phyloP scores from a whole-genome alignment of 495 filamentous ascomycete species.

The Filosporella fistucella region DNA sequence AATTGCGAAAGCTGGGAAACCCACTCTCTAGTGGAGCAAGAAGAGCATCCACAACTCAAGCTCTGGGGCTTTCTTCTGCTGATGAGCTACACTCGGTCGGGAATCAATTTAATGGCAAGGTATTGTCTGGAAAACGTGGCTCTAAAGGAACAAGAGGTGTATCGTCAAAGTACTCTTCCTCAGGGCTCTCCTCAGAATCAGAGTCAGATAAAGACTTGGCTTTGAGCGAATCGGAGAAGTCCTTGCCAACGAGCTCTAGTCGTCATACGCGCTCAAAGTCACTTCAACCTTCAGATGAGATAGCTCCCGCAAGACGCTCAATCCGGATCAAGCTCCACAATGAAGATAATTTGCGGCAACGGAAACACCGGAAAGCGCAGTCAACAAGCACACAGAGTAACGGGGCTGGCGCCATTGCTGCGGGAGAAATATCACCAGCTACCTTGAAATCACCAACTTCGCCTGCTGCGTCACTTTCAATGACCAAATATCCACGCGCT shows the following conservation, averaged over 20 bases:
- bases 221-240: conserved; percentile 19
- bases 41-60: conserved; percentile 30
- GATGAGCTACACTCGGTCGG: conserved; percentile 18
- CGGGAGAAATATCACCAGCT: conserved; percentile 32
- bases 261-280: conserved; percentile 27
- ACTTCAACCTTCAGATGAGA: conserved; percentile 43
- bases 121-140: conserved; percentile 1
- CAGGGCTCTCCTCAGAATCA: conserved; percentile 52
- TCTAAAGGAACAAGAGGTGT: conserved; percentile 17
- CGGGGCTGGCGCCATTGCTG: conserved; percentile 24
- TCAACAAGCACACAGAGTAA: conserved; percentile 32
- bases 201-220: conserved; percentile 47
- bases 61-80: conserved; percentile 28
- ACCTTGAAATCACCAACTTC: conserved; percentile 88
- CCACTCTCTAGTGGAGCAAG: conserved; percentile 27
- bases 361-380: conserved; percentile 52
- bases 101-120: conserved; percentile 3
- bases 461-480: conserved; percentile 57
- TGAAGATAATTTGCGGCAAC: conserved; percentile 64
- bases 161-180: conserved; percentile 56
- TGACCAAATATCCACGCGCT: conserved; percentile 86
- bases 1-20: conserved; percentile 46
- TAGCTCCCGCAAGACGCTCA: conserved; percentile 64
- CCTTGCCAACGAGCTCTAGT: conserved; percentile 4
- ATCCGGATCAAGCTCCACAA: conserved; percentile 89